Percentiles rank a stretch among this genome's conserved stretches.
Evolutionary conservation across 768 basidiomycete genomes (phyloP).

Genomic region (Leccinum obscurum): DNA sequence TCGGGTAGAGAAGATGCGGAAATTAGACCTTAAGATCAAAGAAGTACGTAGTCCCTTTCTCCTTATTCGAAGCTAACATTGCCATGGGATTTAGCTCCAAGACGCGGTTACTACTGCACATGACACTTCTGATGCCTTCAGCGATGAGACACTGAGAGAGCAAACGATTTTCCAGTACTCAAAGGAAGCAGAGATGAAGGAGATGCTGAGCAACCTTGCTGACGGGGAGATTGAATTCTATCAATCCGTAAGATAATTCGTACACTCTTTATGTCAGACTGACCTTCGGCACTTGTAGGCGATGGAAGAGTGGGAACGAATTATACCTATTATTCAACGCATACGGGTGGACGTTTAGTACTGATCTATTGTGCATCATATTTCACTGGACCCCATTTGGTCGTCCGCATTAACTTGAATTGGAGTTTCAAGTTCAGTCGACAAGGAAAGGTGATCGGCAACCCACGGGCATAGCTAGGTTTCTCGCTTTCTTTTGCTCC

Average conservation of each 20-base stretch:
- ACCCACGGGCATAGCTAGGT: neutral
- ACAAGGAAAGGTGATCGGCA: neutral
- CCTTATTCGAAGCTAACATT: neutral
- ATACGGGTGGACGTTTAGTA: conserved; percentile 88
- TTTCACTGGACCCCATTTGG: conserved; percentile 9
- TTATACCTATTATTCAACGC: conserved; percentile 90
- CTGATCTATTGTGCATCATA: conserved; percentile 19
- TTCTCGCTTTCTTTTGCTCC: conserved; percentile 15
- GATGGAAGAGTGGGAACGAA: conserved; percentile 97
- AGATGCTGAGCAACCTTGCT: conserved; percentile 84
- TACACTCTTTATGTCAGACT: conserved; percentile 5
- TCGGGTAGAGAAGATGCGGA: conserved; percentile 90
- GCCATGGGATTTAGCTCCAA: conserved; percentile 63
- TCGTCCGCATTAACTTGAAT: conserved; percentile 10
- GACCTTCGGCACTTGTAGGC: conserved; percentile 45
- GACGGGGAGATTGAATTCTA: conserved; percentile 97
- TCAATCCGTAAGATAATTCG: conserved; percentile 59
- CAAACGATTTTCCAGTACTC: conserved; percentile 86
- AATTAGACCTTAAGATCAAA: conserved; percentile 92
- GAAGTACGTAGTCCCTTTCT: conserved; percentile 54
- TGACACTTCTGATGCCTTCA: conserved; percentile 95
- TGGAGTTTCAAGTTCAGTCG: conserved; percentile 3
- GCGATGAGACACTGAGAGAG: conserved; percentile 90
- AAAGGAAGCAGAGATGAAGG: conserved; percentile 97
- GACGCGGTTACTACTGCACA: conserved; percentile 95